A percentile compares a stretch with the other conserved stretches of the same genome.
phyloP scores from a whole-genome alignment of 768 basidiomycete genomes.

The Atractiella rhizophila region DNA sequence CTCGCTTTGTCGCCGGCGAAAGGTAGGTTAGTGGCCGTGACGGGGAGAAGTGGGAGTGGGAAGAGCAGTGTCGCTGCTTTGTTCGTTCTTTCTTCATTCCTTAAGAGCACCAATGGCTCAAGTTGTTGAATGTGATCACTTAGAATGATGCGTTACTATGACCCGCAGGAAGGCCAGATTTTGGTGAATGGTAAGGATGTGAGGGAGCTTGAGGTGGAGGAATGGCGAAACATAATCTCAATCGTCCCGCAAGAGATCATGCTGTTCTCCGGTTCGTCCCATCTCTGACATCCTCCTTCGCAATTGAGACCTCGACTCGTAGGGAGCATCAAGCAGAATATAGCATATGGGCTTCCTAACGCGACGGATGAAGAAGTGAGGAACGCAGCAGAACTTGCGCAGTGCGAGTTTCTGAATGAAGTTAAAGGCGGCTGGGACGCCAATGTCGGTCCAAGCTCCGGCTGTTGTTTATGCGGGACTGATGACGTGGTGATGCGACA shows the following conservation, averaged over 20 bases:
- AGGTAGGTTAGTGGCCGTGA: slow-evolving; percentile 60
- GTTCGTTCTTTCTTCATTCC: too few relatives aligned
- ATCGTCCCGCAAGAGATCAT: slow-evolving; percentile 91
- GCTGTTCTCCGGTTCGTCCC: slow-evolving; percentile 74
- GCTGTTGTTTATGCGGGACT: slow-evolving; percentile 55
- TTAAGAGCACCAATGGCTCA: too few relatives aligned
- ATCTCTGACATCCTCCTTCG: slow-evolving; percentile 26
- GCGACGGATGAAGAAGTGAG: slow-evolving; percentile 65
- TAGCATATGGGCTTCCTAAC: slow-evolving; percentile 44
- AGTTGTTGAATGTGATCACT: too few relatives aligned
- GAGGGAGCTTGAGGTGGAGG: slow-evolving; percentile 52
- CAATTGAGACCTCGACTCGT: too few relatives aligned
- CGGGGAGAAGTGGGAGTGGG: slow-evolving; percentile 76
- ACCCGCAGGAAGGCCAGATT: slow-evolving; percentile 8
- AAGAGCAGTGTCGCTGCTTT: slow-evolving; percentile 80
- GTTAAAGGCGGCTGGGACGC: slow-evolving; percentile 89
- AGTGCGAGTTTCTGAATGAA: slow-evolving; percentile 87
- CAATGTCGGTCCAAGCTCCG: slow-evolving; percentile 27
- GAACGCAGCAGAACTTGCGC: slow-evolving; percentile 62
- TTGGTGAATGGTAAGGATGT: slow-evolving; percentile 35
- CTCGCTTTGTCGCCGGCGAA: slow-evolving; percentile 47
- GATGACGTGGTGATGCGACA: slow-evolving; percentile 81
- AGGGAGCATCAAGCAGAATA: neutral
- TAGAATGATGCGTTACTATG: slow-evolving; percentile 10
- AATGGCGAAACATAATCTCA: slow-evolving; percentile 69